Evolutionary conservation across 2,329 filamentous ascomycete genomes (phyloP).

Genomic region (Trichoderma sp.): DNA sequence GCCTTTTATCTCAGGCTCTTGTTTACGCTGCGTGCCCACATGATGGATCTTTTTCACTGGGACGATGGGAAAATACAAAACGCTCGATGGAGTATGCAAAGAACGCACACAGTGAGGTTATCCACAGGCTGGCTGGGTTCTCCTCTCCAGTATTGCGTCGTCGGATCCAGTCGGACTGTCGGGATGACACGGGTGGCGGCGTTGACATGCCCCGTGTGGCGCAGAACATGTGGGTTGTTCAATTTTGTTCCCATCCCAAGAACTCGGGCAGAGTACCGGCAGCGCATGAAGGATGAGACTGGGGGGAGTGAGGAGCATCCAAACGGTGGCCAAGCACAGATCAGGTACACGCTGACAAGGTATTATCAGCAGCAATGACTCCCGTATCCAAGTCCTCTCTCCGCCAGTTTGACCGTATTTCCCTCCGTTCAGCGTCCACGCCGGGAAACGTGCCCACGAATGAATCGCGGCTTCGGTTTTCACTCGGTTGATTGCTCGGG

Average conservation of each 20-base stretch:
- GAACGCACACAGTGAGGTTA: neutral
- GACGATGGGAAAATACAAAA: neutral
- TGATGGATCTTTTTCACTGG: neutral
- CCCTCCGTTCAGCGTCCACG: neutral
- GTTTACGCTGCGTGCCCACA: neutral
- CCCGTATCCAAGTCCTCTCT: neutral
- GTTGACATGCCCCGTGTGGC: constrained; percentile 12
- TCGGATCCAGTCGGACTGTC: constrained; percentile 2
- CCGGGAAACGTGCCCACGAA: neutral
- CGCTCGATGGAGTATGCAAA: neutral
- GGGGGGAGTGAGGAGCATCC: neutral
- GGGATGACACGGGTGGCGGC: constrained; percentile 16
- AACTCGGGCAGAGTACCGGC: neutral
- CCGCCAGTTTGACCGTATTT: constrained; percentile 6
- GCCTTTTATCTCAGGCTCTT: neutral
- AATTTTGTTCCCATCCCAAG: neutral
- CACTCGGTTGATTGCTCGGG: constrained; percentile 14
- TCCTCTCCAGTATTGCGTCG: neutral
- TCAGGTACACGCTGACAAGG: neutral
- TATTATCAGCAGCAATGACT: neutral
- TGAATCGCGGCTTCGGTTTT: constrained; percentile 15
- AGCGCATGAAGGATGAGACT: neutral
- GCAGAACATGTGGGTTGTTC: neutral
- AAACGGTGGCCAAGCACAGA: neutral
- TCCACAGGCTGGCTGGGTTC: neutral